Conservation (phyloP, 2,329 filamentous ascomycete species). For the Fusarium transvaalense region DNA sequence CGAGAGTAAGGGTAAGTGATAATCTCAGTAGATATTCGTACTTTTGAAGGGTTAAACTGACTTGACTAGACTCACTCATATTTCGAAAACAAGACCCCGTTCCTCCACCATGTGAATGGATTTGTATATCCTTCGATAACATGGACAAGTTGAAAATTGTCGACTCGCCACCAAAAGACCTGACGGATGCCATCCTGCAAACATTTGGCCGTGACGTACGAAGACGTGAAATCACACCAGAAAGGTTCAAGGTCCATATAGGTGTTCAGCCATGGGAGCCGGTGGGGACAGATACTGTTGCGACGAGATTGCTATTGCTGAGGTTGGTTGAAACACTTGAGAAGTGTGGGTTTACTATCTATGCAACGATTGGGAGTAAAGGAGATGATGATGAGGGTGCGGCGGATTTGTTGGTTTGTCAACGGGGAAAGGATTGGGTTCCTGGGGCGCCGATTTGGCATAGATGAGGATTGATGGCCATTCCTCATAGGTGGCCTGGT, state of each 20-base stretch:
- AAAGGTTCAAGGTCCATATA: neutral
- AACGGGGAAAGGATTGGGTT: conserved; percentile 27
- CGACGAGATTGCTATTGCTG: neutral
- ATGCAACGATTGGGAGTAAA: conserved; percentile 14
- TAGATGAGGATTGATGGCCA: conserved; percentile 6
- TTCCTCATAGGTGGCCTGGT: no score
- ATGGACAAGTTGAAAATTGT: conserved; percentile 31
- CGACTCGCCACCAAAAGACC: conserved; percentile 12
- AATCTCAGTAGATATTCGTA: no score
- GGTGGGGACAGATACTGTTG: conserved; percentile 1
- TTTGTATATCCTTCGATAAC: conserved; percentile 28
- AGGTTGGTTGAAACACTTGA: conserved; percentile 12
- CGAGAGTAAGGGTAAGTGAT: conserved; percentile 20
- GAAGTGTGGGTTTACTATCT: conserved; percentile 17
- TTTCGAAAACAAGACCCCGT: conserved; percentile 32
- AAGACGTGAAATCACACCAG: conserved; percentile 1
- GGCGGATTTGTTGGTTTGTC: conserved; percentile 28
- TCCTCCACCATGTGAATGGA: conserved; percentile 24
- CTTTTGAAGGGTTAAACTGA: neutral
- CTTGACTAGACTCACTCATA: conserved; percentile 7
- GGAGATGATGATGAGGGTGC: conserved; percentile 1
- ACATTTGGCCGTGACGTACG: neutral
- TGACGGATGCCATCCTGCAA: conserved; percentile 10
- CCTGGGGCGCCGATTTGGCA: conserved; percentile 32
- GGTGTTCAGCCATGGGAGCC: conserved; percentile 10